Base-by-base conservation (phyloP, 805 yeast genomes). In the Candida pseudoglaebosa region DNA sequence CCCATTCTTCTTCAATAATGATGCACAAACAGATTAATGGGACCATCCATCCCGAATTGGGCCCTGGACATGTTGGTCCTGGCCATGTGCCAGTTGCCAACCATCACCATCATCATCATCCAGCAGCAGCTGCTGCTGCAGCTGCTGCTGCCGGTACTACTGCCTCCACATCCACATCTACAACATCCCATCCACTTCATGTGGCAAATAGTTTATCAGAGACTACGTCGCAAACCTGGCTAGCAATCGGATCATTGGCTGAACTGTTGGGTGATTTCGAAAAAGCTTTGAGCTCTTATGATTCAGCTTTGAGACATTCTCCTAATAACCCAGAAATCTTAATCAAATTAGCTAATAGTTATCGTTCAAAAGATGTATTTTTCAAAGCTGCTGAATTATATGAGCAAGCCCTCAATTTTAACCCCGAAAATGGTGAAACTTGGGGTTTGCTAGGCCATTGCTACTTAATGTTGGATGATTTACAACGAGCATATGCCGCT, bases 371-470 rank as follows among this genome's bases (percentile, higher is more conserved):
- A 44, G 97, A 91, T 59, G 85, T 86, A 60, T 93, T 89, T 53
- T 84, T 87, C 48, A 87, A 88, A 59, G 98, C 98, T 12, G 95
- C 96, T 10, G 98, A 93, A 59, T 75, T 88, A 46, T 91, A 88
- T 64, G 95, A 91, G 61, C 77, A 88, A 49, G 95, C 96, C 4
- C 65, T 93, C 40, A 76, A 83, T 39, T 73, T 84, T 38, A 80
- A 82, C 52, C 91, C 89, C 15, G 91, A 86, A 56, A 82, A 88
- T 51, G 96, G 97, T 42, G 98, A 91, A 52, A 87, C 95, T 26
- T 93, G 99, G 98, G 97, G 98, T 0, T 75, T 91, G 12, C 68
- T 90, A 52, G 96, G 99, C 38, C 98, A 93, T 65, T 93, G 99
- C 67, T 93, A 89, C 58, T 69, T 93, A 50, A 93, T 93, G 96